These are phyloP conservation scores for Penicillium sp. DNA, from an alignment of 2,329 filamentous ascomycete genomes.

Conservation along the genomic window DNA sequence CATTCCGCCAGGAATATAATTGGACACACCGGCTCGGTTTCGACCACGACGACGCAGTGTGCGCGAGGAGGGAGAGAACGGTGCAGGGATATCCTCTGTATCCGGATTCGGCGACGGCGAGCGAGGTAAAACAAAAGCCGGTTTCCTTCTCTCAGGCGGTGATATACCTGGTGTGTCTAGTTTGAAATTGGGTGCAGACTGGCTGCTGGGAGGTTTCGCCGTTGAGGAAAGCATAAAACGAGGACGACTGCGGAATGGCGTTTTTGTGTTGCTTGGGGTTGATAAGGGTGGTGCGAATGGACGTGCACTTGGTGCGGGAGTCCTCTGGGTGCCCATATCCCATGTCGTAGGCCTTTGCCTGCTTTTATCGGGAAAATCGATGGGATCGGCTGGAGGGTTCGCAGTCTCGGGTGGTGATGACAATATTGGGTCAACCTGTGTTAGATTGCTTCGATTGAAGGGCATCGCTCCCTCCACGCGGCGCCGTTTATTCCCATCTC, in stretches of 20 bases:
- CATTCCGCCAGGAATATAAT: conserved; percentile 41
- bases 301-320: conserved; percentile 6
- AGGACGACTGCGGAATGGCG: conserved; percentile 30
- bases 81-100: conserved; percentile 29
- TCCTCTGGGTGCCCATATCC: conserved; percentile 10
- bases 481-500: conserved; percentile 34
- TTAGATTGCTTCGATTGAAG: not conserved
- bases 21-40: conserved; percentile 19
- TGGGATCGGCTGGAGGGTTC: not conserved
- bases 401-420: conserved; percentile 22
- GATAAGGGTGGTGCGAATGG: conserved; percentile 6
- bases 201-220: conserved; percentile 22
- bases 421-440: conserved; percentile 16
- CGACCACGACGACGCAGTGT: conserved; percentile 34
- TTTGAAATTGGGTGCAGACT: conserved; percentile 14
- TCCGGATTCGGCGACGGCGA: conserved; percentile 34
- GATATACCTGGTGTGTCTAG: conserved; percentile 16
- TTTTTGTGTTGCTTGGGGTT: conserved; percentile 19
- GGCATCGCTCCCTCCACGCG: conserved; percentile 22
- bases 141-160: conserved; percentile 30
- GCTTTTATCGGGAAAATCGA: conserved; percentile 11
- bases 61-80: conserved; percentile 39
- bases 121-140: conserved; percentile 40
- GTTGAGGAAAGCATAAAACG: conserved; percentile 32
- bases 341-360: conserved; percentile 7